Base-by-base conservation (phyloP, 179 eudicot species). In the Amaranthus tricolor region DNA sequence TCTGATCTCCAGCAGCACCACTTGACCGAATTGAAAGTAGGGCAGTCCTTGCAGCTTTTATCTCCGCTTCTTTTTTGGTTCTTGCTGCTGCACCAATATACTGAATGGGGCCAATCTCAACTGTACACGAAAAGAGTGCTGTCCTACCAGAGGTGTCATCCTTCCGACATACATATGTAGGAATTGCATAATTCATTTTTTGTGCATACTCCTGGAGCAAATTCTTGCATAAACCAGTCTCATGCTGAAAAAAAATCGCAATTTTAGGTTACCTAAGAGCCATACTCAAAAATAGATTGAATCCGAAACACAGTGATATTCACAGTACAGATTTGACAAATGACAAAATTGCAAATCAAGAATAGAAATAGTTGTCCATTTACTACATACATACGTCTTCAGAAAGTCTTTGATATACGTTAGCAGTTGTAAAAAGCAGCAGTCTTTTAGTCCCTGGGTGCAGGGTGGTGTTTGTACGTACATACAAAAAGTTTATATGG, bases 1-100 rank as follows among this genome's bases (percentile, higher is more conserved):
- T 17, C 44, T 81, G 73, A n/a, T 62, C 43, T 47, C 45, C 74
- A 61, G 9, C 72, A 71, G 81, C 48, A 4, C 78, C 20, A 73
- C 82, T 82, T 31, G 90, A 79, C 65, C 80, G 91, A 74, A 96
- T 88, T 50, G 98, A 93, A 76, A 96, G 82, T 69, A 91, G 77
- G 48, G 99, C 98, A 44, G 94, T 93, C 76, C 97, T 79, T 19
- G 99, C 99, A 71, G 97, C 99, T 88, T 91, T 96, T 13, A 93
- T 89, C 79, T 96, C 99, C 9, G 98, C 98, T 80, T 96, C 98
- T 79, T 93, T 96, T 80, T 93, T 93, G n/a, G 92, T 87, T 72
- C 62, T 88, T 54, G 98, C 94, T 20, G 85, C 66, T 15, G 89
- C 91, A 67, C 99, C 99, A 70, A 91, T 86, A 68, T 96, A 96